Percentiles rank a stretch among this genome's conserved stretches.
Evolutionary conservation across 148 eudicot species (phyloP).

Genomic region (Chenopodium formosanum): DNA sequence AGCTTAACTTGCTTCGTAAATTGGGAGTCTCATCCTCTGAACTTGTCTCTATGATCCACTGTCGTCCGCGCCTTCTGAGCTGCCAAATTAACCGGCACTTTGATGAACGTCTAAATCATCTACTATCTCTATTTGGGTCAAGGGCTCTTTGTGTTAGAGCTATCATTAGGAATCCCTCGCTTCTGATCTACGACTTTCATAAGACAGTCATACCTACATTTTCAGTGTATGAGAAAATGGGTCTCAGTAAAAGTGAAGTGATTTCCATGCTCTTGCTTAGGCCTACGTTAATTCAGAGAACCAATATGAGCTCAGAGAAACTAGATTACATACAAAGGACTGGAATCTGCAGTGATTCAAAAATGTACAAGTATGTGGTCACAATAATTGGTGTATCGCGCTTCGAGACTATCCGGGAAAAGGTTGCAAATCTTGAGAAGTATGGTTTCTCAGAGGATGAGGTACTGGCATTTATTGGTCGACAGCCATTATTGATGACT

Average conservation of each 20-base stretch:
- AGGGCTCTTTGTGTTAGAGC: constrained; percentile 49
- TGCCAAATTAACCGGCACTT: constrained; percentile 34
- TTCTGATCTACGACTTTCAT: constrained; percentile 55
- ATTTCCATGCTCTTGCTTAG: constrained; percentile 49
- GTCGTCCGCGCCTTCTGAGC: constrained; percentile 61
- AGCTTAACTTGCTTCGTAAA: constrained; percentile 42
- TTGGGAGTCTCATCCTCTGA: constrained; percentile 47
- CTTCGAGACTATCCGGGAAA: constrained; percentile 59
- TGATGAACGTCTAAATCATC: constrained; percentile 44
- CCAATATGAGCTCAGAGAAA: constrained; percentile 55
- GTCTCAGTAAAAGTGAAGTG: constrained; percentile 48
- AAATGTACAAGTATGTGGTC: constrained; percentile 74
- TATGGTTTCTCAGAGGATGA: constrained; percentile 69
- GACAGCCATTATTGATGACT: constrained; percentile 53
- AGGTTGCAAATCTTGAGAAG: constrained; percentile 63
- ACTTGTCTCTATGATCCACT: constrained; percentile 47
- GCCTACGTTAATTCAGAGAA: constrained; percentile 56
- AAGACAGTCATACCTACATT: constrained; percentile 45
- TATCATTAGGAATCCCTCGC: constrained; percentile 68
- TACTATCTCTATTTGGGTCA: constrained; percentile 55
- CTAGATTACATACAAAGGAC: constrained; percentile 58
- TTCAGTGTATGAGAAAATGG: constrained; percentile 47
- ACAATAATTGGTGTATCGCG: constrained; percentile 63
- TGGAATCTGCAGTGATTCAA: constrained; percentile 49
- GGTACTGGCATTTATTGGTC: constrained; percentile 53